Evolutionary conservation across 169 alveolate genomes (phyloP).

Genomic region (Plasmodium yoelii): DNA sequence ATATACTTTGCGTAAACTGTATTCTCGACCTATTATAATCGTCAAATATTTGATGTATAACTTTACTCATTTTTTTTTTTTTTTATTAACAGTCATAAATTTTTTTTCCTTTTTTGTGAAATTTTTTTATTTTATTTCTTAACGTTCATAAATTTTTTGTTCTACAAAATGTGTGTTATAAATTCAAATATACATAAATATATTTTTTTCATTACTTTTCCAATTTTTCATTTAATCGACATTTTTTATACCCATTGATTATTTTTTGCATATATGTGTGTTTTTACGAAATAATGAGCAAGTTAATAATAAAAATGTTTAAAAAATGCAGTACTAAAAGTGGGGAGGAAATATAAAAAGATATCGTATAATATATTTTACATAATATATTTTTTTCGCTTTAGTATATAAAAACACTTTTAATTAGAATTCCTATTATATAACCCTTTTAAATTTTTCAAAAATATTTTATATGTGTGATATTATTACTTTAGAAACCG

Average conservation of each 20-base stretch:
- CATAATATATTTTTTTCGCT: too few species aligned
- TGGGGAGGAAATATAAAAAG: too few species aligned
- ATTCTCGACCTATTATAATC: constrained; percentile 45
- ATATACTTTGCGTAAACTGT: constrained; percentile 56
- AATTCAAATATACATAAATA: background rate
- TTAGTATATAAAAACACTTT: too few species aligned
- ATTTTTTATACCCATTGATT: background rate
- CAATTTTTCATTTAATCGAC: constrained; percentile 1
- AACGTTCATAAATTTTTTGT: constrained; percentile 6
- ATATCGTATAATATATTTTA: too few species aligned
- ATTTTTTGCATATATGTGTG: too few species aligned
- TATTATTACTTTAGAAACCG: background rate
- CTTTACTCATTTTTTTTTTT: constrained; percentile 49
- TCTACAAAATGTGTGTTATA: background rate
- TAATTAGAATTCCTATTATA: too few species aligned
- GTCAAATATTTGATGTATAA: constrained; percentile 54
- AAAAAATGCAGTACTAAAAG: too few species aligned
- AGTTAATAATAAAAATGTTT: too few species aligned
- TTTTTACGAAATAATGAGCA: too few species aligned
- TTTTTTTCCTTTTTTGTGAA: background rate
- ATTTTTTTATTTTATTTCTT: constrained; percentile 5
- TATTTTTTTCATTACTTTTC: background rate
- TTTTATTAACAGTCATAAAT: background rate
- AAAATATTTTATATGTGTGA: background rate
- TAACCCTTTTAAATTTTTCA: too few species aligned